Evolutionary conservation across 192 early-diverging fungal genomes (phyloP).

Genomic region (Rhizophlyctis rosea): DNA sequence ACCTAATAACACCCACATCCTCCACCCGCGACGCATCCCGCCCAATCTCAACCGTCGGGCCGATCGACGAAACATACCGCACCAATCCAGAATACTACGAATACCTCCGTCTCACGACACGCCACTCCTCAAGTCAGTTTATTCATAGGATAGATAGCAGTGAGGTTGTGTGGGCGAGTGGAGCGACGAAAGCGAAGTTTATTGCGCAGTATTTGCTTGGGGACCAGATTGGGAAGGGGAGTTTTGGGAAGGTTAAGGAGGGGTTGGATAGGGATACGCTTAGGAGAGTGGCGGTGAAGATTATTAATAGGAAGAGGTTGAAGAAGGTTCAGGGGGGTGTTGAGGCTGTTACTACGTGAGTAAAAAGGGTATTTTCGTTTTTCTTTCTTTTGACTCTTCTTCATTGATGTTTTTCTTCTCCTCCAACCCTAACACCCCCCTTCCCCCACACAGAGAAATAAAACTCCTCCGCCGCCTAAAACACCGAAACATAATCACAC

Average conservation of each 20-base stretch:
- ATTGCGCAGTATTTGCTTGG: conserved; percentile 57
- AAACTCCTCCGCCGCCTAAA: conserved; percentile 45
- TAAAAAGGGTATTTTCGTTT: background rate
- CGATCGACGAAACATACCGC: conserved; percentile 25
- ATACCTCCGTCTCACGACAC: conserved; percentile 52
- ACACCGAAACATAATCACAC: conserved; percentile 47
- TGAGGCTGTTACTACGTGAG: conserved; percentile 37
- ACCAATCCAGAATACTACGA: conserved; percentile 50
- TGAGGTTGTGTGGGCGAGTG: conserved; percentile 48
- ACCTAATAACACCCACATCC: too few relatives aligned
- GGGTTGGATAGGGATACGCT: conserved; percentile 53
- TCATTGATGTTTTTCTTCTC: too few relatives aligned
- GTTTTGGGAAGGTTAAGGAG: conserved; percentile 64
- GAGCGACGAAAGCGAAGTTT: conserved; percentile 42
- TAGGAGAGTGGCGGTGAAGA: conserved; percentile 58
- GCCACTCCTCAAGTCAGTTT: conserved; percentile 50
- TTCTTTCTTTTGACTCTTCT: conserved; percentile 10
- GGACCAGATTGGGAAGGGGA: conserved; percentile 56
- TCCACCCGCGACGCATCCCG: too few relatives aligned
- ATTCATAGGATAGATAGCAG: conserved; percentile 57
- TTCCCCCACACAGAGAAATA: conserved; percentile 42
- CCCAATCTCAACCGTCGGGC: conserved; percentile 23
- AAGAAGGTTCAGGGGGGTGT: conserved; percentile 52
- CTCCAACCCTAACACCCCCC: too few relatives aligned
- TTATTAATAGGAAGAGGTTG: conserved; percentile 55